These are phyloP conservation scores for Akanthomyces uredinophilus DNA, from an alignment of 2,329 filamentous ascomycete genomes.

Conservation along the genomic window DNA sequence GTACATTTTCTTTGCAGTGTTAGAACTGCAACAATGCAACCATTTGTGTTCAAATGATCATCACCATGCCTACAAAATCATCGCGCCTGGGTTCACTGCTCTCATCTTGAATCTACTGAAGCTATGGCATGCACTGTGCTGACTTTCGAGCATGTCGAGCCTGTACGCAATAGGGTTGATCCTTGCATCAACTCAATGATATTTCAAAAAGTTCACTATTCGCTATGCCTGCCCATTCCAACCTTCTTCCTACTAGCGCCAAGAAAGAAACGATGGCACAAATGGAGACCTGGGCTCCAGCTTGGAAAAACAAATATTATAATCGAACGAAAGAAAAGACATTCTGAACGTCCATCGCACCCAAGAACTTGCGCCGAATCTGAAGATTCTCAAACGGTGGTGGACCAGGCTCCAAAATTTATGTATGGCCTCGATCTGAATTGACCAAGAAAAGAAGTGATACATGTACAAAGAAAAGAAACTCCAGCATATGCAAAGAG, in stretches of 20 bases:
- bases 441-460: not conserved
- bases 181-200: not conserved
- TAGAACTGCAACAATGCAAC: not conserved
- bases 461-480: not conserved
- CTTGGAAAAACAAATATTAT: not conserved
- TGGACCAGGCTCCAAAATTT: not conserved
- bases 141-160: not conserved
- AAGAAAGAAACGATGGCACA: not conserved
- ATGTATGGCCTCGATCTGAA: not conserved
- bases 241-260: not conserved
- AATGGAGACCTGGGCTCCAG: not conserved
- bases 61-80: not conserved
- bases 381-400: not conserved
- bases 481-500: constrained; percentile 9
- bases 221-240: constrained; percentile 6
- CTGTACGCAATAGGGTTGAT: not conserved
- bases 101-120: not conserved
- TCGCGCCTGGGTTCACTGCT: too few species aligned
- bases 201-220: constrained; percentile 7
- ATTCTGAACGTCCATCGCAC: not conserved
- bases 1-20: constrained; percentile 26
- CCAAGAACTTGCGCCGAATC: constrained; percentile 7
- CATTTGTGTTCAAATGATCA: not conserved
- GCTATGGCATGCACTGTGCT: too few species aligned
- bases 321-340: not conserved